phyloP scores from a whole-genome alignment of 1,284 basidiomycete genomes.

The Lignosus rhinocerotis region DNA sequence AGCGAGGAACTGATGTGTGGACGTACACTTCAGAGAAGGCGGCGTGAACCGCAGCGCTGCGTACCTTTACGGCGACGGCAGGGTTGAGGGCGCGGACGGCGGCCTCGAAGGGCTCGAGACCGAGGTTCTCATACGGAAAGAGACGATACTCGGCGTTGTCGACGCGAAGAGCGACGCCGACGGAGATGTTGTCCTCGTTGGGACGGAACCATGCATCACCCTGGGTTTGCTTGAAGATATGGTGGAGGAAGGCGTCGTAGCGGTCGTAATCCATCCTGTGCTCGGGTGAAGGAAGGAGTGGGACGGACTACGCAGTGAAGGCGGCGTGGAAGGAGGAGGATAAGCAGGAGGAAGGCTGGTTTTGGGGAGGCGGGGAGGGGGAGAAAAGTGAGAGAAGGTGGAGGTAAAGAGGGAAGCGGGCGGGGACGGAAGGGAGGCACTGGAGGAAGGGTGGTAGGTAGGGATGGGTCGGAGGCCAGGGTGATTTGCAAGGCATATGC shows the following conservation, averaged over 20 bases:
- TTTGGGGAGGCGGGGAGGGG: constrained; percentile 11
- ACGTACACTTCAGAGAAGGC: constrained; percentile 73
- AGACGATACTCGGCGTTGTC: constrained; percentile 62
- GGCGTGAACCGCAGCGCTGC: constrained; percentile 77
- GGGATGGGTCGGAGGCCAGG: neutral
- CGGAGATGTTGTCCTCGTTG: constrained; percentile 49
- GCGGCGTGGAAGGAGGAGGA: constrained; percentile 9
- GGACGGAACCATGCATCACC: constrained; percentile 61
- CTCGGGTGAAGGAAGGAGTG: constrained; percentile 1
- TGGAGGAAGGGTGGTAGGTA: too few species aligned
- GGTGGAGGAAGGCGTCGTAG: constrained; percentile 51
- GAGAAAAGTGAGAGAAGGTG: constrained; percentile 12
- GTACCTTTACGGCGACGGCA: constrained; percentile 79
- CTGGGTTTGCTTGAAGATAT: constrained; percentile 60
- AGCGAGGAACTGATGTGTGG: neutral
- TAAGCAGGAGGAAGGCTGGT: constrained; percentile 4
- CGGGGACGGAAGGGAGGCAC: neutral
- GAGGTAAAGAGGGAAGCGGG: constrained; percentile 3
- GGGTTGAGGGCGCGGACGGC: constrained; percentile 76
- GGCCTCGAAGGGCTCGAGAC: constrained; percentile 69
- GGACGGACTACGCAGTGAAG: constrained; percentile 9
- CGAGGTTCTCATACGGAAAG: constrained; percentile 71
- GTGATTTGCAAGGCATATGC: constrained; percentile 9
- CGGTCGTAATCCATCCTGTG: constrained; percentile 46
- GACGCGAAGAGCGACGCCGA: constrained; percentile 66